phyloP scores from a whole-genome alignment of 148 eudicot species.

The Dysphania ambrosioides region DNA sequence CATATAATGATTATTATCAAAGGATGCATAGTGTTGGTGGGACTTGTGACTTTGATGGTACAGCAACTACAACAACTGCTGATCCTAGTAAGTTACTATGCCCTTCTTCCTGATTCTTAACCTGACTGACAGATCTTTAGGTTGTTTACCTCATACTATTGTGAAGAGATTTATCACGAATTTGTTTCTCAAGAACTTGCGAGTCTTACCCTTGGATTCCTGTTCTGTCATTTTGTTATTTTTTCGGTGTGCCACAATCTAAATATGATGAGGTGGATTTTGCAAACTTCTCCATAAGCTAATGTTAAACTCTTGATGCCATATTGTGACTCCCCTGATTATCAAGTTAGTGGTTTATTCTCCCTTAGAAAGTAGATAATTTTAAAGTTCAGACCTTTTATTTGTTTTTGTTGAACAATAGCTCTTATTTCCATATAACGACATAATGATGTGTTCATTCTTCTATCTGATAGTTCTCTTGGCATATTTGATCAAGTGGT shows the following conservation, averaged over 20 bases:
- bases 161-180: not conserved
- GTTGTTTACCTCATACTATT: not conserved
- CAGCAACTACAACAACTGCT: slow-evolving; percentile 53
- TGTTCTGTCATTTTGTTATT: too few relatives aligned
- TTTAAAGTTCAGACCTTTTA: too few relatives aligned
- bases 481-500: too few relatives aligned
- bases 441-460: too few relatives aligned
- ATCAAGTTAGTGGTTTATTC: too few relatives aligned
- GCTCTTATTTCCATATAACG: too few relatives aligned
- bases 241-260: not conserved
- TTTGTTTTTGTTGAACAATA: too few relatives aligned
- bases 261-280: not conserved
- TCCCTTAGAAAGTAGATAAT: too few relatives aligned
- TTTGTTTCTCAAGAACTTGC: not conserved
- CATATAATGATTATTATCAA: slow-evolving; percentile 91
- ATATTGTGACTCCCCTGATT: too few relatives aligned
- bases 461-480: too few relatives aligned
- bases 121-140: not conserved
- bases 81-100: slow-evolving; percentile 78
- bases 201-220: too few relatives aligned
- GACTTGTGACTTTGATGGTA: slow-evolving; percentile 91
- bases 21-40: slow-evolving; percentile 71
- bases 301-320: not conserved
- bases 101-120: not conserved
- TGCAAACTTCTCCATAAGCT: not conserved